Evolutionary conservation across 768 basidiomycete genomes (phyloP), one percentile per base, ranked within the genome.

Genomic region (Nidularia pulvinata): DNA sequence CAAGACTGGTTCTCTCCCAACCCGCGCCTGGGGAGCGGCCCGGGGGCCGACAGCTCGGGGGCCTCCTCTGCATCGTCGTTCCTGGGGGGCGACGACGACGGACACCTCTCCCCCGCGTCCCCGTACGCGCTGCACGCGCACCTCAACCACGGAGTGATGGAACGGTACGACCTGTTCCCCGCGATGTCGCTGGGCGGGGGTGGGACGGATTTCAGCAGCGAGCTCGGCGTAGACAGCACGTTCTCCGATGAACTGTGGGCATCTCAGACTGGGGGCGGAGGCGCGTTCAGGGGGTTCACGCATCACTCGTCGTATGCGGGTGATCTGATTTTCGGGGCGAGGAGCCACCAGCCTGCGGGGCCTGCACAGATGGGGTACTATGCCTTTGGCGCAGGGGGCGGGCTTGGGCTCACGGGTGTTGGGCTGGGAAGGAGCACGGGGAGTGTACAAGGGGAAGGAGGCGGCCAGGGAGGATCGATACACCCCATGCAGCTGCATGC

Each of bases 1-100:
- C 80, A 85, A 46, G 90, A 91, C 69, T 93, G 91, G 91, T 83
- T 93, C 56, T 90, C 88, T 22, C 77, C 87, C 25, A 92, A 93
- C 62, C 91, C 91, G 6, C 78, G 91, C 0, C 77, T 93, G n/a
- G 66, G 44, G 44, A 53, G 35, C 52, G 63, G 74, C 56, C 74
- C 74, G 53, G 89, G 90, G 56, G 73, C 81, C 13, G 45, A 22
- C 45, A 11, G 7, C 11, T 46, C 45, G 11, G 7, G 10, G 7
- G 9, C 45, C 22, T 46, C 45, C 7, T 7, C 11, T 46, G 9
- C 11, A 10, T 74, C 75, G 19, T 90, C 86, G 74, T 91, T 93
- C 50, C 69, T 75, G 39, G 63, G 68, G 9, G 45, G 19, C 54
- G 72, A 71, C 49, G 66, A 68, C 44, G 66, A 68, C 51, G 37